Evolutionary conservation across 2,329 filamentous ascomycete genomes (phyloP).

Genomic region (Trichophyton benhamiae): DNA sequence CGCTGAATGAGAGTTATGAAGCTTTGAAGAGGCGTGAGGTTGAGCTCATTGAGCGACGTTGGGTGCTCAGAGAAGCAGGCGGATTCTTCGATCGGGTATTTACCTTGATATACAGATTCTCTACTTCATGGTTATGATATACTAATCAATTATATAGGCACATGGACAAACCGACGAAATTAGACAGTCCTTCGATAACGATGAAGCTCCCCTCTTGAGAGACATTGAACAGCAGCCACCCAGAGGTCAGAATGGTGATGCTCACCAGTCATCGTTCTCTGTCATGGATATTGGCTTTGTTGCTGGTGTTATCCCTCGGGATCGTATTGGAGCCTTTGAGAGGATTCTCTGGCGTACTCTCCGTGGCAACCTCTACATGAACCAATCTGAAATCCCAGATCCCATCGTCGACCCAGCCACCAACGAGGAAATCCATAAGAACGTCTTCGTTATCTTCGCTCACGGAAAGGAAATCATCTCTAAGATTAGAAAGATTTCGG

Average conservation of each 20-base stretch:
- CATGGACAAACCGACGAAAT: conserved; percentile 97
- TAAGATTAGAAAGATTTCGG: conserved; percentile 98
- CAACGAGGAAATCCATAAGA: conserved; percentile 90
- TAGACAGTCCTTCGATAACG: conserved; percentile 69
- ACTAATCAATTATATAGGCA: conserved; percentile 38
- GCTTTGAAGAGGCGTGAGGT: conserved; percentile 95
- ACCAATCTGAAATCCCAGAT: conserved; percentile 96
- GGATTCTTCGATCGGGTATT: conserved; percentile 78
- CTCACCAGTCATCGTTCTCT: conserved; percentile 72
- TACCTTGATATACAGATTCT: neutral
- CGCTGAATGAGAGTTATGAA: conserved; percentile 96
- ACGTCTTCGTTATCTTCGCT: conserved; percentile 98
- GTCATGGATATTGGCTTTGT: conserved; percentile 99
- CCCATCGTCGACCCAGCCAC: conserved; percentile 80
- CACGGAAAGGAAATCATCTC: conserved; percentile 96
- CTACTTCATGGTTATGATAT: too few species aligned
- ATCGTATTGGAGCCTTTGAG: conserved; percentile 90
- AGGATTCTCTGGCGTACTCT: conserved; percentile 95
- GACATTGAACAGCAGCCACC: conserved; percentile 74
- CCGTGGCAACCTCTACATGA: conserved; percentile 98
- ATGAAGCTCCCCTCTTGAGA: conserved; percentile 83
- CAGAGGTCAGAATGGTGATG: conserved; percentile 49
- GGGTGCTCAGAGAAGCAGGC: conserved; percentile 90
- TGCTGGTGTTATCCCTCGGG: conserved; percentile 84
- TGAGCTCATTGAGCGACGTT: conserved; percentile 94